Conservation (phyloP, 345 rosid genomes). For the Eucalyptus shirleyi region DNA sequence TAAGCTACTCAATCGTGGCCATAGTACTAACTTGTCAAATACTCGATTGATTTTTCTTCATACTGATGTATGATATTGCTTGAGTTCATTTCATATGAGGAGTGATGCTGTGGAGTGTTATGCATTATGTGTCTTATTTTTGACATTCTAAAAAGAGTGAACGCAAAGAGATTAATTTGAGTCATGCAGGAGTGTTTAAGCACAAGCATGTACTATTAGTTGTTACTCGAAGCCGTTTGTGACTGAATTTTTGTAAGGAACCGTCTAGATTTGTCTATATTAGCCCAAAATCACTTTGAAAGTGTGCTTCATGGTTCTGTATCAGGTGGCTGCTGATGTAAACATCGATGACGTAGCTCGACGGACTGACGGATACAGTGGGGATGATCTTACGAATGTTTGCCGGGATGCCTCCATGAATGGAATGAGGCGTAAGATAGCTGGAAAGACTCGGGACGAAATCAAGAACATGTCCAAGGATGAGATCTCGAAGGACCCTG, state of each 20-base stretch:
- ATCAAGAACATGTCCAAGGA: constrained; percentile 98
- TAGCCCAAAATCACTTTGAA: background rate
- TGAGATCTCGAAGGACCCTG: constrained; percentile 94
- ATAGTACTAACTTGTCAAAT: background rate
- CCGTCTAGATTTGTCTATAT: background rate
- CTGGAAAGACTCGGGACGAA: constrained; percentile 97
- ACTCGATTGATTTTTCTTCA: background rate
- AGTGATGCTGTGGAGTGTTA: background rate
- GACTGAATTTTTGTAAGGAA: background rate
- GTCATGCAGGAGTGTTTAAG: background rate
- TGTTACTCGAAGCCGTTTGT: background rate
- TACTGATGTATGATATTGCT: background rate
- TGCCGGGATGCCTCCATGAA: constrained; percentile 98
- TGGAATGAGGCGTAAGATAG: constrained; percentile 99
- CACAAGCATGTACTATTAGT: background rate
- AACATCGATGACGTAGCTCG: constrained; percentile 87
- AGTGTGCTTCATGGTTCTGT: background rate
- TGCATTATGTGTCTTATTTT: background rate
- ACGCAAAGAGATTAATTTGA: background rate
- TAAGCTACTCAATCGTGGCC: background rate
- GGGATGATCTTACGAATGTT: constrained; percentile 97
- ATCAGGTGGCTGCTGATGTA: constrained; percentile 82
- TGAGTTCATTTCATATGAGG: background rate
- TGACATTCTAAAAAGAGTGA: background rate
- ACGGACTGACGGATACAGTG: constrained; percentile 92